Percentiles rank a stretch among this genome's conserved stretches.
Evolutionary conservation across 2,329 filamentous ascomycete genomes (phyloP).

Genomic region (Ophiostoma novo-ulmi): DNA sequence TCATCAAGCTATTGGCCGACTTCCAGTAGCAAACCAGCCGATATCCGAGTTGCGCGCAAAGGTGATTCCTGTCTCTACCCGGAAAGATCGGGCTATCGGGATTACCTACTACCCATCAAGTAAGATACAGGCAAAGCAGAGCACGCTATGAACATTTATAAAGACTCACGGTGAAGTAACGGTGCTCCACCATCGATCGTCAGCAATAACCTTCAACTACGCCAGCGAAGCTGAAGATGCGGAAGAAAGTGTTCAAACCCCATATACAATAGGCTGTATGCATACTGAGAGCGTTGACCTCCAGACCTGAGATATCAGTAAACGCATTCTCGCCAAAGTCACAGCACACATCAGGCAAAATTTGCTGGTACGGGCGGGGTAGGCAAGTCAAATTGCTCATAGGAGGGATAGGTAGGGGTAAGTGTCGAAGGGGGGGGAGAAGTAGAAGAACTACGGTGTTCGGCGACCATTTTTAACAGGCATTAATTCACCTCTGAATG

Average conservation of each 20-base stretch:
- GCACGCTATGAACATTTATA: no score
- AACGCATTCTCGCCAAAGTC: background rate
- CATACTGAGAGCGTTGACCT: no score
- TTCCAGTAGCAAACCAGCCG: background rate
- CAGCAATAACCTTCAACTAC: background rate
- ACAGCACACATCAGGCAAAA: background rate
- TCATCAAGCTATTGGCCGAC: background rate
- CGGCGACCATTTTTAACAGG: background rate
- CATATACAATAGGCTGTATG: no score
- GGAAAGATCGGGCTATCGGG: background rate
- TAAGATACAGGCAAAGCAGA: background rate
- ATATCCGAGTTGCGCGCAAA: background rate
- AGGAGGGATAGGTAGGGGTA: background rate
- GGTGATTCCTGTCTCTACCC: background rate
- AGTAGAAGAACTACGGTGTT: constrained; percentile 5
- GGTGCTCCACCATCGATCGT: background rate
- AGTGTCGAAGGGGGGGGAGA: background rate
- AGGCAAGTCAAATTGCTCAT: background rate
- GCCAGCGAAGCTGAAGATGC: no score
- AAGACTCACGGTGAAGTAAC: background rate
- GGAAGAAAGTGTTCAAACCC: no score
- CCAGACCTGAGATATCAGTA: background rate
- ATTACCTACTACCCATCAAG: background rate
- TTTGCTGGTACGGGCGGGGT: background rate
- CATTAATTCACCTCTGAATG: background rate